These are phyloP conservation scores for Hymenoscyphus fructigenus DNA, from an alignment of 2,329 filamentous ascomycete species.

Conservation along the genomic window DNA sequence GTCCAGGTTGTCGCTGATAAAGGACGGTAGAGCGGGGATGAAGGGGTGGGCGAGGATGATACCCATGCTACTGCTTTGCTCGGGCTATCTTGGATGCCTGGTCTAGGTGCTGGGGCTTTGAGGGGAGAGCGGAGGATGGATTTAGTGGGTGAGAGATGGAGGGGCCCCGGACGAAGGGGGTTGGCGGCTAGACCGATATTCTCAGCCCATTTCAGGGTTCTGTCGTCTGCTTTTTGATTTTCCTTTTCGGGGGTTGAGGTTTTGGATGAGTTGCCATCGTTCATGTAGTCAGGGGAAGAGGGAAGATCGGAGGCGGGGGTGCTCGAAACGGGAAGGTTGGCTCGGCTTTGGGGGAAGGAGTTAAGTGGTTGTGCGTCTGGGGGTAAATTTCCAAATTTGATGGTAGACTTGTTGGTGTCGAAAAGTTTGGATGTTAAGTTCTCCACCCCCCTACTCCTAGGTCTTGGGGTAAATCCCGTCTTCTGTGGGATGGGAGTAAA, in stretches of 20 bases:
- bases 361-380: not conserved
- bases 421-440: slow-evolving; percentile 22
- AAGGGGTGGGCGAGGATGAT: slow-evolving; percentile 34
- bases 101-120: slow-evolving; percentile 22
- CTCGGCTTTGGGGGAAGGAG: slow-evolving; percentile 17
- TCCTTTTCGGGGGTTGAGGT: slow-evolving; percentile 23
- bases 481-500: slow-evolving; percentile 35
- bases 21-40: slow-evolving; percentile 20
- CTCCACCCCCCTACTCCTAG: slow-evolving; percentile 14
- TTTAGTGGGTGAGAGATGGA: slow-evolving; percentile 28
- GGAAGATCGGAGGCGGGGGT: not conserved
- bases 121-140: slow-evolving; percentile 35
- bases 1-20: slow-evolving; percentile 34
- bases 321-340: slow-evolving; percentile 20
- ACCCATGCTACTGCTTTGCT: slow-evolving; percentile 35
- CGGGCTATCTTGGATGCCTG: slow-evolving; percentile 19
- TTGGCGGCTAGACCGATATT: slow-evolving; percentile 15
- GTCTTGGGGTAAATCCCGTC: slow-evolving; percentile 30
- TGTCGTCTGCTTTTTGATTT: slow-evolving; percentile 16
- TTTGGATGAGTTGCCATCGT: slow-evolving; percentile 14
- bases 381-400: not conserved
- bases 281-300: slow-evolving; percentile 8
- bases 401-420: not conserved
- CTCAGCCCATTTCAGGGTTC: slow-evolving; percentile 32
- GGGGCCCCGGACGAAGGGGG: slow-evolving; percentile 12